Evolutionary conservation across 2,329 filamentous ascomycete species (phyloP).

Genomic region (Leptographium flavum): DNA sequence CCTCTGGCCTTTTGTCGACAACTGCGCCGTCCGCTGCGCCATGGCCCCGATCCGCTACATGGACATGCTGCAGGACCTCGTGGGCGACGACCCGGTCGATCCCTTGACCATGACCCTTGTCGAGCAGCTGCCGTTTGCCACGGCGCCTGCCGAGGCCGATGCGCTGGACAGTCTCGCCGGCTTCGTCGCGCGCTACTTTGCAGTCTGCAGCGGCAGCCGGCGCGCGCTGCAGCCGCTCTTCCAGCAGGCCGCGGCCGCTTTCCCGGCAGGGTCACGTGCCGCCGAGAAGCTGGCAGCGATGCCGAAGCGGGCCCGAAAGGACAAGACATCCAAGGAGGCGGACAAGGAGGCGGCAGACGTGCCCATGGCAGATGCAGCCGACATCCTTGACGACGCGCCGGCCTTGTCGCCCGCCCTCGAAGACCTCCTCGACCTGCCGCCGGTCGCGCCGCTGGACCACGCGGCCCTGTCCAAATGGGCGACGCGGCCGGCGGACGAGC

Average conservation of each 20-base stretch:
- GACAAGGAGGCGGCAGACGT: not conserved
- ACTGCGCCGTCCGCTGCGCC: constrained; percentile 63
- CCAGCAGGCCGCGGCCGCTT: constrained; percentile 23
- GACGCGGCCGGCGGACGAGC: constrained; percentile 62
- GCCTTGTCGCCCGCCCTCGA: no score
- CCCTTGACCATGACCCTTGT: constrained; percentile 53
- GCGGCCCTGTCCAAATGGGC: constrained; percentile 49
- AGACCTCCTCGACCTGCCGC: constrained; percentile 34
- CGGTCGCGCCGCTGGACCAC: constrained; percentile 33
- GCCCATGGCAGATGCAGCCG: not conserved
- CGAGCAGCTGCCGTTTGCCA: constrained; percentile 65
- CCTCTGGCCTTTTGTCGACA: constrained; percentile 64
- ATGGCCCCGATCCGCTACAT: constrained; percentile 72
- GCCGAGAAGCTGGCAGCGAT: constrained; percentile 2
- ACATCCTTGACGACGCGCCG: not conserved
- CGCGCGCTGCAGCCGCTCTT: constrained; percentile 29
- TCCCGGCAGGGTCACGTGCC: constrained; percentile 22
- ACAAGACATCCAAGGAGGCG: not conserved
- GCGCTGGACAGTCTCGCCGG: constrained; percentile 32
- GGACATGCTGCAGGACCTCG: constrained; percentile 46
- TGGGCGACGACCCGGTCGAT: constrained; percentile 33
- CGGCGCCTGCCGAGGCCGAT: constrained; percentile 24
- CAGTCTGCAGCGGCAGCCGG: constrained; percentile 25
- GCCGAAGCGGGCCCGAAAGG: not conserved
- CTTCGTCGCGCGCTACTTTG: constrained; percentile 46